A percentile compares a stretch with the other conserved stretches of the same genome.
These are phyloP conservation scores for Plasmodium billcollinsi DNA, from an alignment of 169 alveolate genomes.

Conservation along the genomic window DNA sequence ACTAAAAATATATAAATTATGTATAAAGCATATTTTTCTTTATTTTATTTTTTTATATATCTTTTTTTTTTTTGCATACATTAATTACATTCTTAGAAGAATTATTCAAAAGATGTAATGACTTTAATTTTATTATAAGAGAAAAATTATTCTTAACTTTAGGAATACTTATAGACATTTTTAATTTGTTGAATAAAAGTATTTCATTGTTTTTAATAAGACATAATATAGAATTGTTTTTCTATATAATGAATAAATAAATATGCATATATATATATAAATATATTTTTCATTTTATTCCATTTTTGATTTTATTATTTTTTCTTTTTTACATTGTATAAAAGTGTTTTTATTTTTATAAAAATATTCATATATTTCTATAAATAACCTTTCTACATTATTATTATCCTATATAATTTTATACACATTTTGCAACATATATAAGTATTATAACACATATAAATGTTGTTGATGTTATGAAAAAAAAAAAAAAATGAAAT, in stretches of 20 bases:
- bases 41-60: neutral
- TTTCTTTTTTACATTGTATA: neutral
- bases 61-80: neutral
- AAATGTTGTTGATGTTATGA: no score
- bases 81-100: slow-evolving; percentile 6
- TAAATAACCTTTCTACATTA: no score
- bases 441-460: no score
- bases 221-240: no score
- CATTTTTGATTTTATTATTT: neutral
- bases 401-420: no score
- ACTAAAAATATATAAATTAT: neutral
- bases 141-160: slow-evolving; percentile 48
- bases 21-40: slow-evolving; percentile 1
- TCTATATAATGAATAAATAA: no score
- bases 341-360: neutral
- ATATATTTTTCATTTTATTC: neutral
- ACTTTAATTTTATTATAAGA: slow-evolving; percentile 45
- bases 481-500: no score
- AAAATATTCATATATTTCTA: neutral
- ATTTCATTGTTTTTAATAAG: neutral
- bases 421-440: no score
- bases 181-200: neutral
- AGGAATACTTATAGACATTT: slow-evolving; percentile 14
- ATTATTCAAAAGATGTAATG: slow-evolving; percentile 30
- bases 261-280: no score